phyloP scores from a whole-genome alignment of 306 rosid species.

The Cyclanthera cordifolia region DNA sequence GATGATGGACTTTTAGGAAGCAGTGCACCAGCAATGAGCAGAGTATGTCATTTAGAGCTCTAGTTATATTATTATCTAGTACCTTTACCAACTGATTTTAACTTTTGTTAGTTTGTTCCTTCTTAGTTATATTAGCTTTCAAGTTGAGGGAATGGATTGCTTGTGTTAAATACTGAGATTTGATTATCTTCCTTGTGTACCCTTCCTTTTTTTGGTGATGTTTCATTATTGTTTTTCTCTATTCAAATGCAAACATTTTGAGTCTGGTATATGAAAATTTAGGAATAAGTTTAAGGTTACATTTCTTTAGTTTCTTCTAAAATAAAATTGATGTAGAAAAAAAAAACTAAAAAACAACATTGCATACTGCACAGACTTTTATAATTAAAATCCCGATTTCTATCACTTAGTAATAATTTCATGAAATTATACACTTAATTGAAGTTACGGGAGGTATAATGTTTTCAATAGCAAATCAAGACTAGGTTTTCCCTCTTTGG shows the following conservation, averaged over 20 bases:
- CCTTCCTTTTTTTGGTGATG: background rate
- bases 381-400: background rate
- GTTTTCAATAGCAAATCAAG: background rate
- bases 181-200: background rate
- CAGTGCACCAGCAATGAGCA: conserved; percentile 82
- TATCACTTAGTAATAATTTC: background rate
- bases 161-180: background rate
- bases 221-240: background rate
- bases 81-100: background rate
- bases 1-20: conserved; percentile 91
- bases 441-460: background rate
- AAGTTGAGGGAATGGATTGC: background rate
- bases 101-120: background rate
- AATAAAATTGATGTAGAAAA: no score
- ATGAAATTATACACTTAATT: background rate
- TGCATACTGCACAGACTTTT: background rate
- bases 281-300: background rate
- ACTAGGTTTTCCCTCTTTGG: no score
- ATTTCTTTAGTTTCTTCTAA: background rate
- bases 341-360: background rate
- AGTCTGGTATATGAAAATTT: background rate
- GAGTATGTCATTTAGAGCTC: conserved; percentile 37
- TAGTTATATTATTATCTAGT: background rate
- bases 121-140: background rate
- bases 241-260: background rate